These are phyloP conservation scores for Schizosaccharomyces octosporus DNA, from an alignment of 805 yeast species.

Conservation along the genomic window DNA sequence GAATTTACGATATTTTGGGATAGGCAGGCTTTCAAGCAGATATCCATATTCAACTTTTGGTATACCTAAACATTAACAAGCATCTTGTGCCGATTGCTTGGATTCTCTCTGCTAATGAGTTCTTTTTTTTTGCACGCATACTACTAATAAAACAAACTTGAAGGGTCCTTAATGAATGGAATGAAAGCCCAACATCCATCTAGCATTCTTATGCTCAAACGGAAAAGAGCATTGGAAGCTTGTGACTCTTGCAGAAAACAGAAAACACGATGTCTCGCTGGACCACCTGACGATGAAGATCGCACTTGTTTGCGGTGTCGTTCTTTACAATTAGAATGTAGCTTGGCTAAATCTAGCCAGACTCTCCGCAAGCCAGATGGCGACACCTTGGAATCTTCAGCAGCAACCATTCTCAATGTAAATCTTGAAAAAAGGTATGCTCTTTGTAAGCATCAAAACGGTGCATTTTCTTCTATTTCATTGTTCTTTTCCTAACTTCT, in stretches of 20 bases:
- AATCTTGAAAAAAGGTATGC: not conserved
- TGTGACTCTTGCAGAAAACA: constrained; percentile 1
- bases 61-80: too few species aligned
- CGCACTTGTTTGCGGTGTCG: not conserved
- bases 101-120: too few species aligned
- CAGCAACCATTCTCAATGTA: not conserved
- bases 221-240: not conserved
- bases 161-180: too few species aligned
- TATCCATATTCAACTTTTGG: too few species aligned
- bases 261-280: not conserved
- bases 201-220: not conserved
- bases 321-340: not conserved
- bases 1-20: too few species aligned
- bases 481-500: not conserved
- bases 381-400: not conserved
- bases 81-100: too few species aligned
- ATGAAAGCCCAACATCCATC: not conserved
- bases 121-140: too few species aligned
- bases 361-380: not conserved
- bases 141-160: too few species aligned
- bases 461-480: too few species aligned
- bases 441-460: too few species aligned
- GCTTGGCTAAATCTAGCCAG: not conserved
- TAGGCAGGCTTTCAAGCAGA: too few species aligned
- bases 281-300: not conserved